Evolutionary conservation across 495 filamentous ascomycete genomes (phyloP), one percentile per base, ranked within the genome.

Genomic region (Daldinia decipiens): DNA sequence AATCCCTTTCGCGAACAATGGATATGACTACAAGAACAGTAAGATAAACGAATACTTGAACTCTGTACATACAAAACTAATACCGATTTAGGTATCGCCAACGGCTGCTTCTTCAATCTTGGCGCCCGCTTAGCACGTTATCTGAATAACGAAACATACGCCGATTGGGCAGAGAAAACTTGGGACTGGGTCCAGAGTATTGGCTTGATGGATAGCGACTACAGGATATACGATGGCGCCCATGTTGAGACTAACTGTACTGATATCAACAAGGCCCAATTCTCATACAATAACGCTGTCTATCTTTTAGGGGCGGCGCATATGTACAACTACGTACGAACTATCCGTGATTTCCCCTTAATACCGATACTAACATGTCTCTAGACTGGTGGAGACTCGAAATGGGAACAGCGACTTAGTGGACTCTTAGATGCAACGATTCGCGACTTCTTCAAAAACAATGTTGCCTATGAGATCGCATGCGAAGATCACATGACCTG

Each of bases 21-120:
- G 93, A 5, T 96, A 92, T 72, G 85, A 90, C 68, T 95, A 95
- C 81, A 95, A 95, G 79, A 96, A 94, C 78, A 87, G 86, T 88
- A 59, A 89, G 93, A 56, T 19, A 83, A 77, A 17, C 0, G 11
- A 1, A 24, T 26, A 9, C 7, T 3, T 65, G 0, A 8, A 31
- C 6, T 29, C 15, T 15, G 3, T 47, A 24, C 11, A 29, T 15
- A 31, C 24, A 24, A 61, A 26, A 34, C 65, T 78, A 67, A 76
- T 34, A 12, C 29, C 11, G 32, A 15, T 29, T n/a, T 67, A 78
- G 76, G 74, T 7, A 88, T 92, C 51, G 89, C 89, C 15, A 95
- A 93, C 56, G 92, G 90, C 4, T 87, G 89, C 62, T 93, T 95
- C 79, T 95, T 97, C 82, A 89, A 96, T 66, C 79, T 97, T 40